Evolutionary conservation across 192 early-diverging fungal genomes (phyloP), one percentile per base, ranked within the genome.

Genomic region (Rhizophlyctis rosea): DNA sequence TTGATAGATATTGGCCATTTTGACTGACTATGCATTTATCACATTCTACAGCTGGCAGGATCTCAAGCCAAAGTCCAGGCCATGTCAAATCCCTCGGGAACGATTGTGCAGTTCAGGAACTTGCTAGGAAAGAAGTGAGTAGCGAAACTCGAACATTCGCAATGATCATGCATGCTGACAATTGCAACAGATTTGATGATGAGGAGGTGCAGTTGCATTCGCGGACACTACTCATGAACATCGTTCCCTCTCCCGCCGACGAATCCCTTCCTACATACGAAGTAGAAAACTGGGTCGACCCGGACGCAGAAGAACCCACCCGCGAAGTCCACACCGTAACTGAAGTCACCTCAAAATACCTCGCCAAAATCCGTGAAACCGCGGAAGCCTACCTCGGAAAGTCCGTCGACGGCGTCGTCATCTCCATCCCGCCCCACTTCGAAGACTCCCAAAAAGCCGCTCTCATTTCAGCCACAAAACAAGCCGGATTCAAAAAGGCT

Each of bases 351-450:
- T 79, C 87, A 62, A 89, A 90, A 73, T 95, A 90, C 74, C 75
- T 98, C 63, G 62, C 66, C 34, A 84, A 87, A 61, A 75, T 98
- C 68, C 82, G 84, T 63, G 89, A 91, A 55, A 92, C 93, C 59
- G 96, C 96, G 30, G 91, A 92, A 76, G 81, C 78, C 60, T 98
- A 88, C 84, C 68, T 93, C 64, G 92, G 94, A 54, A 75, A 70
- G 54, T 67, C 79, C 54, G 87, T 97, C 51, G 85, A 78, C 51
- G 90, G 92, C 35, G 87, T 81, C 35, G 92, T 98, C 33, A 69
- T 98, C 59, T 89, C 92, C 4, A 81, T 89, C 62, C 94, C 96
- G 34, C 81, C 89, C n/a, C 84, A 91, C 72, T 94, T 94, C 65
- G 81, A 84, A 30, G 84, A 85, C 24, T 75, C 72, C 58, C 89